Evolutionary conservation across 2,329 filamentous ascomycete genomes (phyloP), one percentile per base, ranked within the genome.

Genomic region (Xylariaceae sp.): DNA sequence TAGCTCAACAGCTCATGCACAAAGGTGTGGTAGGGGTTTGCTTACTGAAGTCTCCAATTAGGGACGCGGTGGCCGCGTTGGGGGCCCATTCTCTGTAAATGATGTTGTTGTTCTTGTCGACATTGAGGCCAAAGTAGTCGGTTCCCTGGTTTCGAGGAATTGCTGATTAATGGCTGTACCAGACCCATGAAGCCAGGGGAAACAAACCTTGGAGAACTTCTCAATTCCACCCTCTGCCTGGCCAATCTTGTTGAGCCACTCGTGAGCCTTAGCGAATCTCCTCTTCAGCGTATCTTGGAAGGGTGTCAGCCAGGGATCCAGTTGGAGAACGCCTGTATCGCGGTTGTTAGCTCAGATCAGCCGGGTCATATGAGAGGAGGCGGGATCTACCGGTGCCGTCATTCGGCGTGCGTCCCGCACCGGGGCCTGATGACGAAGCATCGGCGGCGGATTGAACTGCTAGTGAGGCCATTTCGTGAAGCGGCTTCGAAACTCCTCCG

Each of bases 1-100:
- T 52, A 77, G 73, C 62, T 55, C 1, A 34, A 30, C 15, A 45
- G 18, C 39, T 55, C 50, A 48, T 34, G 30, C 13, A 17, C 54
- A 30, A 4, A 13, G 15, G 17, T 8, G 9, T 15, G 49, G 17
- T 18, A 39, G 11, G 45, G 58, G 72, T 86, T 67, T 58, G 72
- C 86, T 67, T 78, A 92, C 89, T 99, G 80, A 97, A 99, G 68
- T 97, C 94, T 62, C 94, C 94, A 68, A 96, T 88, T 55, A 99
- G 82, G 72, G 87, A 92, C 53, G 94, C 94, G 70, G 89, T 82
- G 47, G 85, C 80, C 56, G 92, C 93, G 78, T 92, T 95, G 30
- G 94, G 92, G 0, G 94, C 94, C 94, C 94, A 99, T 82, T 99
- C 94, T 67, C 91, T 84, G 75, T 99, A 99, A 59, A 82, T 80